These are phyloP conservation scores for Scutellaria barbata DNA, from an alignment of 257 asterid genomes.

Conservation along the genomic window DNA sequence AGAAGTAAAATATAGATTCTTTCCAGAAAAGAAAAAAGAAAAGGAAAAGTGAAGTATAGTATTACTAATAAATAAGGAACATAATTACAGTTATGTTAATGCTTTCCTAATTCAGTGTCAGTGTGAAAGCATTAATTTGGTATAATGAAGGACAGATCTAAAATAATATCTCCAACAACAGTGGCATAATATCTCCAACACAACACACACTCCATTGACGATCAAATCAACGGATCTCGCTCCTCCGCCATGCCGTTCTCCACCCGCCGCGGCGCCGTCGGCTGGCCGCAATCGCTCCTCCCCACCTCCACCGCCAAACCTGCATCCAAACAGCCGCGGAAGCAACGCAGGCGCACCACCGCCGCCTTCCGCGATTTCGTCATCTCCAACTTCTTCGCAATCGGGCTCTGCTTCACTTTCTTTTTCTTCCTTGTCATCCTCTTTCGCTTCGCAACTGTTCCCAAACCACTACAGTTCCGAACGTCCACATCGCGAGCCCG, in stretches of 20 bases:
- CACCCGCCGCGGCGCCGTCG: constrained; percentile 84
- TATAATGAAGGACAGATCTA: constrained; percentile 15
- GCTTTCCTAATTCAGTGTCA: not conserved
- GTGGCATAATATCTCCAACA: constrained; percentile 9
- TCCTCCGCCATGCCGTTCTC: constrained; percentile 74
- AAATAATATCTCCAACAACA: constrained; percentile 18
- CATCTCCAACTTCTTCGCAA: constrained; percentile 71
- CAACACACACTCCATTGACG: constrained; percentile 5
- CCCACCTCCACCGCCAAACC: constrained; percentile 57
- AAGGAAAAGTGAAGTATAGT: too few relatives aligned
- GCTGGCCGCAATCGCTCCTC: constrained; percentile 76
- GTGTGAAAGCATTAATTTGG: constrained; percentile 1
- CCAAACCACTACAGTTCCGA: constrained; percentile 64
- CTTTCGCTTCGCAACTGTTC: constrained; percentile 67
- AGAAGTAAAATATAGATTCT: too few relatives aligned
- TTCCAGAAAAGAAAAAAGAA: too few relatives aligned
- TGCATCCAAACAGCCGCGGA: constrained; percentile 62
- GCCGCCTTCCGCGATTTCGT: constrained; percentile 69
- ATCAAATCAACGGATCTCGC: constrained; percentile 41
- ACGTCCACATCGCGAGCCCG: constrained; percentile 50
- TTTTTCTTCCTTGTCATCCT: constrained; percentile 66
- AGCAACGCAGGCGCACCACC: constrained; percentile 66
- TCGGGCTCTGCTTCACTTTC: constrained; percentile 71
- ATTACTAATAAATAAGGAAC: too few relatives aligned
- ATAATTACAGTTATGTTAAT: not conserved